Base-by-base conservation (phyloP, 345 rosid genomes). In the Linum usitatissimum region DNA sequence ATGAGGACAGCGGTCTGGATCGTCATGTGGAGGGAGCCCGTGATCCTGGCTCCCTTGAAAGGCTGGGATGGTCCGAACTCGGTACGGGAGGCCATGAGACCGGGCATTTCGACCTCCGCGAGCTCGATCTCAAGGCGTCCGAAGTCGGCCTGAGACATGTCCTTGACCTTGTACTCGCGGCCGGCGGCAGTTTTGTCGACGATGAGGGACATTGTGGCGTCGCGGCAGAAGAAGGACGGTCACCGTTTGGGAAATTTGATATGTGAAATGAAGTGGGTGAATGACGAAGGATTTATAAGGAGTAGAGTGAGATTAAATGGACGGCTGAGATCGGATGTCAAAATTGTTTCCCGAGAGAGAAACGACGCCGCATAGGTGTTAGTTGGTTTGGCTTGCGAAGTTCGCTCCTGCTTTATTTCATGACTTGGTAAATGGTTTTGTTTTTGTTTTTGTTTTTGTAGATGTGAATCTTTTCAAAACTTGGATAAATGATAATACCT, bases 1-100 rank as follows among this genome's bases (percentile, higher is more conserved):
- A 90, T 87, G 38, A 90, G 84, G 5, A 90, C 97, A 28, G 91
- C 97, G 48, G 95, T 90, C 61, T 90, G 95, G 68, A 90, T 90
- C 0, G 93, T 90, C 97, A 90, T 87, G 86, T 90, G 95, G 36
- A 90, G 95, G 30, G 95, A 87, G 23, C 95, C 95, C 14, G 95
- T 85, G 76, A 90, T 90, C 61, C 60, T 75, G 30, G 94, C 96
- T 5, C 97, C 97, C 59, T 88, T 88, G 78, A 88, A 86, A 10
- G 97, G 90, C 70, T 86, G 91, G 0, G 91, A 36, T 0, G 94
- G 88, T 5, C 97, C 97, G 62, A 80, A 91, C 66, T 91, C 96
- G 9, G 84, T 0, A 2, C 97, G 80, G 75, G 88, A 90, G 18
- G 93, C 38, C 83, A 90, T 84, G 60, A 90, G 86, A 6, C 97